Percentiles rank a stretch among this genome's conserved stretches.
These are phyloP conservation scores for Colletotrichum sp. DNA, from an alignment of 2,329 filamentous ascomycete genomes.

Conservation along the genomic window DNA sequence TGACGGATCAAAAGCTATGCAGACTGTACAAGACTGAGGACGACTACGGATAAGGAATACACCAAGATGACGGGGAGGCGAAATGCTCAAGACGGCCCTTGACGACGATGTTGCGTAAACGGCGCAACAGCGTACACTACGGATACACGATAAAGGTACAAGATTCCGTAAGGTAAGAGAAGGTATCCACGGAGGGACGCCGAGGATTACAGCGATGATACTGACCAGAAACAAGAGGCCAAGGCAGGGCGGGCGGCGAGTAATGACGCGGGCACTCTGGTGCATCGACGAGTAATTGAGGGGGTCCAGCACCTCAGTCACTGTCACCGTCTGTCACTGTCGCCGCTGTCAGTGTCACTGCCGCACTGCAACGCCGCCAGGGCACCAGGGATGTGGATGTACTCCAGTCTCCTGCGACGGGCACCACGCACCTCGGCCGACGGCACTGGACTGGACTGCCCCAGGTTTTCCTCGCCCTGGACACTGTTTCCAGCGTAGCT, in stretches of 20 bases:
- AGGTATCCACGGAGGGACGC: neutral
- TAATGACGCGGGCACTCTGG: slow-evolving; percentile 11
- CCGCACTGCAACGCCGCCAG: neutral
- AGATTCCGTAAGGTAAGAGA: neutral
- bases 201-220: slow-evolving; percentile 9
- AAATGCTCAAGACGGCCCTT: neutral
- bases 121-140: neutral
- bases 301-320: neutral
- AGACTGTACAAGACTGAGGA: neutral
- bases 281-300: neutral
- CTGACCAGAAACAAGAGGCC: neutral
- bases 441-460: neutral
- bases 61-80: neutral
- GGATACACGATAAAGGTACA: neutral
- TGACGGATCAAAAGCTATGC: neutral
- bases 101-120: neutral
- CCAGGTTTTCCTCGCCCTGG: slow-evolving; percentile 1
- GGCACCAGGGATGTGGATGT: neutral
- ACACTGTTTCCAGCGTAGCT: neutral
- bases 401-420: neutral
- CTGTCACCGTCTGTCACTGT: neutral
- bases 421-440: neutral
- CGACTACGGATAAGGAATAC: neutral
- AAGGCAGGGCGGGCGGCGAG: neutral
- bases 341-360: neutral